These are phyloP conservation scores for Trametes sp. DNA, from an alignment of 1,284 basidiomycete genomes.

Conservation along the genomic window DNA sequence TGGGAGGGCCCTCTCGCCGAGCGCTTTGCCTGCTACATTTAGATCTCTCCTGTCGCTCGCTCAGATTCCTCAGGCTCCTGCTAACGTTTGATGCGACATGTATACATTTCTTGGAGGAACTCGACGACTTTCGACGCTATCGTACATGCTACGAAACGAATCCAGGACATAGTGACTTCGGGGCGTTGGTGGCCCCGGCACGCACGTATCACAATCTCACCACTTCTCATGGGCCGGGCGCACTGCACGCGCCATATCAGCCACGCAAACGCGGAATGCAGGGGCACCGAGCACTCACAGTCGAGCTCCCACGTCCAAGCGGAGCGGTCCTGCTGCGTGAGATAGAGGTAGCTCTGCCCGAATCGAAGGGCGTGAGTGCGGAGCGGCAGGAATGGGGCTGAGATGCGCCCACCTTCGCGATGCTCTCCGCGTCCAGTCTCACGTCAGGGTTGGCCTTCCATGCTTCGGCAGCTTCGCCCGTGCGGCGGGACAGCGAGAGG, in stretches of 20 bases:
- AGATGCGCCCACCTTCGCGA: constrained; percentile 70
- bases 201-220: too few relatives aligned
- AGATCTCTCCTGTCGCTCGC: too few relatives aligned
- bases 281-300: constrained; percentile 33
- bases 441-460: constrained; percentile 55
- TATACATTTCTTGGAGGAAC: background rate
- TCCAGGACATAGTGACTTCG: background rate
- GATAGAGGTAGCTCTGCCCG: constrained; percentile 48
- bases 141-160: too few relatives aligned
- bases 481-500: constrained; percentile 34
- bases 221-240: constrained; percentile 56
- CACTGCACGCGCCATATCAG: constrained; percentile 36
- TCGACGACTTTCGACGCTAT: too few relatives aligned
- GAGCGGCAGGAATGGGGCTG: background rate
- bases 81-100: too few relatives aligned
- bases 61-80: too few relatives aligned
- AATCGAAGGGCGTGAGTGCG: too few relatives aligned
- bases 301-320: constrained; percentile 61
- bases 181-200: too few relatives aligned
- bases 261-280: background rate
- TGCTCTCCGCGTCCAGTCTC: constrained; percentile 65
- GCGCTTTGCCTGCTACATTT: background rate
- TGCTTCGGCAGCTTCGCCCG: constrained; percentile 40
- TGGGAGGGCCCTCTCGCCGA: background rate
- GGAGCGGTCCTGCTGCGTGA: constrained; percentile 50